Evolutionary conservation across 2,329 filamentous ascomycete genomes (phyloP).

Genomic region (Colletotrichum caudatum): DNA sequence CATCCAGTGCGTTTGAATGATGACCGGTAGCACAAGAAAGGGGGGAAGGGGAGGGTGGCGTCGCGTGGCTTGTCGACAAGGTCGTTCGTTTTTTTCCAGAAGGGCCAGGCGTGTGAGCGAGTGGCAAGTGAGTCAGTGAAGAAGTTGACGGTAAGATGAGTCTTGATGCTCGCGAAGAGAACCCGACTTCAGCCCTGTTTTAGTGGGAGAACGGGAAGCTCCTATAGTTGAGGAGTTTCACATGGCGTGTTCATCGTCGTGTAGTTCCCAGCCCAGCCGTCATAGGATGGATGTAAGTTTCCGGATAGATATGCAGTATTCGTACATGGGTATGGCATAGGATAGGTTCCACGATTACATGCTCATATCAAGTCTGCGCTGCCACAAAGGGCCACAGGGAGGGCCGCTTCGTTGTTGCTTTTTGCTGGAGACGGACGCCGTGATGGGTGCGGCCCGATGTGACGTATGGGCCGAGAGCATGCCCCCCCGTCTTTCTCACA

Average conservation of each 20-base stretch:
- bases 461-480: slow-evolving; percentile 54
- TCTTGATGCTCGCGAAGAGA: neutral
- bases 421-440: slow-evolving; percentile 48
- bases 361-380: too few relatives aligned
- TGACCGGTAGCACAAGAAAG: neutral
- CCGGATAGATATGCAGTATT: too few relatives aligned
- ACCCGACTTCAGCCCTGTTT: slow-evolving; percentile 24
- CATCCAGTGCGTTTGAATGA: neutral
- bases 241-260: neutral
- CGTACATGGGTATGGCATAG: too few relatives aligned
- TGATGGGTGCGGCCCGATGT: slow-evolving; percentile 59
- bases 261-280: neutral
- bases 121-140: too few relatives aligned
- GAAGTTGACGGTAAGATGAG: neutral
- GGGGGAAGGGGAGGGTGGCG: neutral
- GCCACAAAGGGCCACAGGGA: too few relatives aligned
- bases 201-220: slow-evolving; percentile 7
- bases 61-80: neutral
- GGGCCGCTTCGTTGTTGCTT: too few relatives aligned
- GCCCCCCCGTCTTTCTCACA: slow-evolving; percentile 47
- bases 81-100: neutral
- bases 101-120: neutral
- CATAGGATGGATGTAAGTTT: too few relatives aligned
- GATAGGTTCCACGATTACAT: too few relatives aligned
- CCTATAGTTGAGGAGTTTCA: too few relatives aligned